These are phyloP conservation scores for Alternaria triticina DNA, from an alignment of 2,329 filamentous ascomycete species.

Conservation along the genomic window DNA sequence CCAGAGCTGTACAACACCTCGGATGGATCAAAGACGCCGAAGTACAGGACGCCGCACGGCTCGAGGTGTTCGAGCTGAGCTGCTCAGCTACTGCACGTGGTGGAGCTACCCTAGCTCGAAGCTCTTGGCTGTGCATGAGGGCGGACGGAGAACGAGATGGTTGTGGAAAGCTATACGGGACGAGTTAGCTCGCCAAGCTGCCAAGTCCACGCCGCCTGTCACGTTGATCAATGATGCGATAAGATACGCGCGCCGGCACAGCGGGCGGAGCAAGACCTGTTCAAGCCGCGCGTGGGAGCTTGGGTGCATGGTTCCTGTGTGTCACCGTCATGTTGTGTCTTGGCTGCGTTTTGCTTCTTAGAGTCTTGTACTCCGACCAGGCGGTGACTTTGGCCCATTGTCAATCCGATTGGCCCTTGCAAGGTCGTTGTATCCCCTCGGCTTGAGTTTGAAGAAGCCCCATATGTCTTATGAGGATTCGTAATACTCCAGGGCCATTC, in stretches of 20 bases:
- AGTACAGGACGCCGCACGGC: slow-evolving; percentile 21
- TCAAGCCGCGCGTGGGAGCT: slow-evolving; percentile 1
- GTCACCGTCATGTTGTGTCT: slow-evolving; percentile 4
- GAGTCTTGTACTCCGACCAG: neutral
- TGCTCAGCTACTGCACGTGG: slow-evolving; percentile 36
- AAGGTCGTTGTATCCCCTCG: neutral
- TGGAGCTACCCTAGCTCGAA: slow-evolving; percentile 17
- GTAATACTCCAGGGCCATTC: neutral
- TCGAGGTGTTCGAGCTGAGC: slow-evolving; percentile 16
- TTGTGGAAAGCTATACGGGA: slow-evolving; percentile 9
- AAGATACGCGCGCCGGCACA: slow-evolving; percentile 15
- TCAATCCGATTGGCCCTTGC: neutral
- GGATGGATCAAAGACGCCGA: slow-evolving; percentile 7
- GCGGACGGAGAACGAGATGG: slow-evolving; percentile 10
- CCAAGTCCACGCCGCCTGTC: slow-evolving; percentile 23
- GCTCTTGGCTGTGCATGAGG: slow-evolving; percentile 14
- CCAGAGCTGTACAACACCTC: slow-evolving; percentile 8
- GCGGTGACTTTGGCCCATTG: neutral
- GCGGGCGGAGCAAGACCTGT: slow-evolving; percentile 3
- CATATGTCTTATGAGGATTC: neutral
- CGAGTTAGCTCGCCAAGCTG: slow-evolving; percentile 26
- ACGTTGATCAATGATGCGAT: slow-evolving; percentile 22
- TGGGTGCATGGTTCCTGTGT: neutral
- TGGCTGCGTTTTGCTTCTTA: slow-evolving; percentile 10
- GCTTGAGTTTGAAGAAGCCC: neutral